These are phyloP conservation scores for Ogataea pignaliae DNA, from an alignment of 805 yeast species.

Conservation along the genomic window DNA sequence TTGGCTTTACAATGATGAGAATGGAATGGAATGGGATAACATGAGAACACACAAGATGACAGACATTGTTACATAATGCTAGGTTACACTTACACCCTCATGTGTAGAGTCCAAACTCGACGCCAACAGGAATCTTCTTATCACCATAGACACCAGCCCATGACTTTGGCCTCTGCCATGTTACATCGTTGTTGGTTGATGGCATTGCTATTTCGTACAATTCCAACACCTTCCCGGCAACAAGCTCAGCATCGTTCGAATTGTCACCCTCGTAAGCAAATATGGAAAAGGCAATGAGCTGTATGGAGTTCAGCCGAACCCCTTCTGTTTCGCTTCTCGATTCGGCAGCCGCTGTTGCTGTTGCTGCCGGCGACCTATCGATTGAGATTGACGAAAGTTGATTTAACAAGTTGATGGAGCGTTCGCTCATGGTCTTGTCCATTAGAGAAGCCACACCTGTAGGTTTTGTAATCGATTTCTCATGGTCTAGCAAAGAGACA, in stretches of 20 bases:
- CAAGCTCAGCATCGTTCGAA: constrained; percentile 56
- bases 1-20: no score
- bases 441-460: neutral
- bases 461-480: neutral
- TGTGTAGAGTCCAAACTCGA: constrained; percentile 73
- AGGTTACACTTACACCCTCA: constrained; percentile 3
- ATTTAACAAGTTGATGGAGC: neutral
- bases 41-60: no score
- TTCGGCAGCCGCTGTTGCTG: neutral
- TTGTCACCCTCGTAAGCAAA: constrained; percentile 92
- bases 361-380: neutral
- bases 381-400: neutral
- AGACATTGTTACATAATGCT: neutral
- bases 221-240: constrained; percentile 38
- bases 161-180: constrained; percentile 59
- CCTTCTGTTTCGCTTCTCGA: constrained; percentile 1
- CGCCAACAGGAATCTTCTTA: constrained; percentile 56
- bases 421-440: neutral
- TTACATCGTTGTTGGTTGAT: neutral
- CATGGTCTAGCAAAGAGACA: constrained; percentile 1
- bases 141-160: constrained; percentile 87
- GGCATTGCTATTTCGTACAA: constrained; percentile 11
- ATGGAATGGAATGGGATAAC: no score
- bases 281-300: constrained; percentile 23
- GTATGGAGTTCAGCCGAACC: neutral